These are phyloP conservation scores for Meredithiella fracta DNA, from an alignment of 2,329 filamentous ascomycete species.

Conservation along the genomic window DNA sequence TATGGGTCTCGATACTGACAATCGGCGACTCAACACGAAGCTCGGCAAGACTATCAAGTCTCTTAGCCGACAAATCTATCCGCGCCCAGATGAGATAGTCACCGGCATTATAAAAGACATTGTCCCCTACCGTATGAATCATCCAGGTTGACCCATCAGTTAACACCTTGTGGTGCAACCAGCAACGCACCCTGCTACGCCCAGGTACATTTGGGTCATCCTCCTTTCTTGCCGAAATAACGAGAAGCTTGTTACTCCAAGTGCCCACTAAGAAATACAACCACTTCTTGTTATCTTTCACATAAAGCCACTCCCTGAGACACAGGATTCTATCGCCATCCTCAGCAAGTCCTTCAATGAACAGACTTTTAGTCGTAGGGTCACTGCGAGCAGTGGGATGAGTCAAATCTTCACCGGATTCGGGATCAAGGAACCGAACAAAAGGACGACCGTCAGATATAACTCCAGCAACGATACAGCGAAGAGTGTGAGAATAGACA, in stretches of 20 bases:
- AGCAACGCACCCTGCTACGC: conserved; percentile 31
- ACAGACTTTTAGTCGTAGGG: conserved; percentile 23
- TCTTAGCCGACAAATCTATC: conserved; percentile 35
- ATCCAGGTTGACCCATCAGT: conserved; percentile 36
- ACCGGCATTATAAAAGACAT: conserved; percentile 41
- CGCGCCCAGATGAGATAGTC: conserved; percentile 38
- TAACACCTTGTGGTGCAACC: conserved; percentile 34
- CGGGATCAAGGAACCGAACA: conserved; percentile 39
- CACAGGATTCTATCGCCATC: conserved; percentile 41
- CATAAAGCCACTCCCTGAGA: conserved; percentile 47
- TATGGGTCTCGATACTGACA: conserved; percentile 30
- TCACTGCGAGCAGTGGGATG: conserved; percentile 27
- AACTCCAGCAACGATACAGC: conserved; percentile 38
- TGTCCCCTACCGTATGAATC: conserved; percentile 36
- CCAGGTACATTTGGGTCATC: conserved; percentile 12
- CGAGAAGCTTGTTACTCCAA: conserved; percentile 35
- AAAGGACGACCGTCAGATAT: conserved; percentile 28
- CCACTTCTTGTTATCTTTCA: conserved; percentile 40
- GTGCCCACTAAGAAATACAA: conserved; percentile 47
- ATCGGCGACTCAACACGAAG: conserved; percentile 38
- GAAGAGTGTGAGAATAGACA: conserved; percentile 36
- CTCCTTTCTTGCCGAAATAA: conserved; percentile 28
- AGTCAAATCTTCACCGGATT: conserved; percentile 36
- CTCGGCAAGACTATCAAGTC: conserved; percentile 30
- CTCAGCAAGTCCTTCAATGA: conserved; percentile 40